phyloP scores from a whole-genome alignment of 108 stramenopile species.

The Skeletonema grethae region DNA sequence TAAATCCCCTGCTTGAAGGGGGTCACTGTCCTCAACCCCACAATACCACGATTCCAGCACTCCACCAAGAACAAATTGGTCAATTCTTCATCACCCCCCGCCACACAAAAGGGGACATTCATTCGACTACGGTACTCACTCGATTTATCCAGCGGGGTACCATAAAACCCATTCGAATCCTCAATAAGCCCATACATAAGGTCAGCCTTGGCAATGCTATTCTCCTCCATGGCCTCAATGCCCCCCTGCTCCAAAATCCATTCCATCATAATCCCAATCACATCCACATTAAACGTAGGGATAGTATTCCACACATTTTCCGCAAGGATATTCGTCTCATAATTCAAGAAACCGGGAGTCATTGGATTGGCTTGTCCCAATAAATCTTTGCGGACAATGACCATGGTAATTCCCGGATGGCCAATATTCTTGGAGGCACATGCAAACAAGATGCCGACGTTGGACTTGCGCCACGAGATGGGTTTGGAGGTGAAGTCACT shows the following conservation, averaged over 20 bases:
- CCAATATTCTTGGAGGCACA: constrained; percentile 60
- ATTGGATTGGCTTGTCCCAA: constrained; percentile 24
- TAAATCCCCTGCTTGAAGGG: constrained; percentile 40
- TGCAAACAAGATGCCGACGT: constrained; percentile 48
- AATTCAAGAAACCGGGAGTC: constrained; percentile 41
- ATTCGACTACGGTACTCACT: constrained; percentile 32
- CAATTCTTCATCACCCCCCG: constrained; percentile 26
- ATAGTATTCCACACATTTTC: constrained; percentile 54
- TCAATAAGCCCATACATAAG: constrained; percentile 46
- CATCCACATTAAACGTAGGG: constrained; percentile 53
- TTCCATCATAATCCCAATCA: constrained; percentile 47
- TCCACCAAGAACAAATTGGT: constrained; percentile 47
- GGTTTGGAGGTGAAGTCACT: constrained; percentile 50
- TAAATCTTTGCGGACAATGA: constrained; percentile 43
- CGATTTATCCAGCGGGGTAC: constrained; percentile 17
- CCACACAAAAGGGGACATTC: constrained; percentile 48
- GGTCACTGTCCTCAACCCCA: constrained; percentile 44
- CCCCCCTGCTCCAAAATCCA: constrained; percentile 45
- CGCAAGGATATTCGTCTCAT: constrained; percentile 32
- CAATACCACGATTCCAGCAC: constrained; percentile 43
- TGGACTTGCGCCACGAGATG: constrained; percentile 43
- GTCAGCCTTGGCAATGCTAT: constrained; percentile 24
- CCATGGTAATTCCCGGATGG: constrained; percentile 50
- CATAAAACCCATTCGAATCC: constrained; percentile 38
- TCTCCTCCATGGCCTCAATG: constrained; percentile 33